Evolutionary conservation across 2,329 filamentous ascomycete genomes (phyloP), one percentile per base, ranked within the genome.

Genomic region (Cordyceps javanica): DNA sequence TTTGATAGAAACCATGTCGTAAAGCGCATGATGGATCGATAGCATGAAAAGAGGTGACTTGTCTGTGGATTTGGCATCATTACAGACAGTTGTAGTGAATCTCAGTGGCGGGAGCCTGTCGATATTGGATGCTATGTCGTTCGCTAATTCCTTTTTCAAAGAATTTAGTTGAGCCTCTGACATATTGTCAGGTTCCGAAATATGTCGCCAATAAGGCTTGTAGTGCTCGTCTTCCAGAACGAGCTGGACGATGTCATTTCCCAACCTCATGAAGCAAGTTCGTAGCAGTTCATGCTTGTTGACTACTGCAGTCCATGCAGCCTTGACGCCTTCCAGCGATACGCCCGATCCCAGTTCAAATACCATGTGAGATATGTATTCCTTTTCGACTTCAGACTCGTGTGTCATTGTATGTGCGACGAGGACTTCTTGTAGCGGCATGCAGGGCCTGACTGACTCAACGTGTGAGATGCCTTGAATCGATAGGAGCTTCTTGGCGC

Each of bases 11-110:
- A 68, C 65, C 7, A 63, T 68, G 58, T 73, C 71, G 52, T 73
- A 73, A 2, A 73, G 65, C 14, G 69, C 62, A 48, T 73, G 71
- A 52, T 72, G 69, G n/a, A 73, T 68, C 4, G 68, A 66, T 14
- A 73, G 55, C 56, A 62, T 65, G 34, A 67, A 63, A 4, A 72
- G 59, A 14, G 69, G 13, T 67, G 66, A 25, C 57, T 28, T 1
- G 30, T 58, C 16, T 61, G 60, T 25, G 71, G 67, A 54, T 65
- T 5, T 61, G 32, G 30, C 46, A 38, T 50, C 30, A 11, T 38
- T 16, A n/a, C 44, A 48, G 23, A 38, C 23, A 19, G 46, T 30
- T 6, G 19, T 36, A 5, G 46, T 50, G n/a, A 50, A 50, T 14
- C 46, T 34, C 7, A 50, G 28, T n/a, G 46, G 46, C 21, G 46